Conservation (phyloP, 805 yeast species). For the Ogataea methanolica region DNA sequence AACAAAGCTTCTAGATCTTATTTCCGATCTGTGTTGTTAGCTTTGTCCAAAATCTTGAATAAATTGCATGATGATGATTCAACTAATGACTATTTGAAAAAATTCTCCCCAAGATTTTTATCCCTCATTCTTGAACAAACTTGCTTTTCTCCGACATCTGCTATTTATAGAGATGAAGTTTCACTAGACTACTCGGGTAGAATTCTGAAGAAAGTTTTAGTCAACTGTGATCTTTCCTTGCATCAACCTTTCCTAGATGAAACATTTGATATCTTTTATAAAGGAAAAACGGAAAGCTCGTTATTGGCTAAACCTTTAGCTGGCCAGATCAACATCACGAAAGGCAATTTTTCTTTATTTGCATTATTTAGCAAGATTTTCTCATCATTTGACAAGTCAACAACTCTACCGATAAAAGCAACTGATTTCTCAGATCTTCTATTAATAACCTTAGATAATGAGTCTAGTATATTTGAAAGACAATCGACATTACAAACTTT, state of each 20-base stretch:
- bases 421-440: constrained; percentile 14
- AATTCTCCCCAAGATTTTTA: constrained; percentile 39
- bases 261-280: constrained; percentile 33
- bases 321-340: constrained; percentile 17
- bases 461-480: constrained; percentile 32
- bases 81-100: constrained; percentile 34
- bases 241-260: constrained; percentile 45
- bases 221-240: constrained; percentile 32
- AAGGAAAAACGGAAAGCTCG: constrained; percentile 11
- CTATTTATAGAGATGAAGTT: constrained; percentile 18
- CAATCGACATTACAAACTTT: constrained; percentile 54
- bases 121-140: constrained; percentile 10
- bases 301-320: constrained; percentile 18
- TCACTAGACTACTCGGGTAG: constrained; percentile 37
- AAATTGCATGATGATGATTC: constrained; percentile 11
- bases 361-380: constrained; percentile 41
- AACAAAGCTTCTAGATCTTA: constrained; percentile 12
- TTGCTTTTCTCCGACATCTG: constrained; percentile 6
- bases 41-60: constrained; percentile 16
- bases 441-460: constrained; percentile 11
- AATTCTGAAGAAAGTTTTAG: constrained; percentile 37
- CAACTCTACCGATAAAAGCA: constrained; percentile 19
- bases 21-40: constrained; percentile 22
- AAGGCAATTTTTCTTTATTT: constrained; percentile 31
- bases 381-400: constrained; percentile 47